Evolutionary conservation across 805 yeast species (phyloP).

Genomic region (Cyberlindnera americana): DNA sequence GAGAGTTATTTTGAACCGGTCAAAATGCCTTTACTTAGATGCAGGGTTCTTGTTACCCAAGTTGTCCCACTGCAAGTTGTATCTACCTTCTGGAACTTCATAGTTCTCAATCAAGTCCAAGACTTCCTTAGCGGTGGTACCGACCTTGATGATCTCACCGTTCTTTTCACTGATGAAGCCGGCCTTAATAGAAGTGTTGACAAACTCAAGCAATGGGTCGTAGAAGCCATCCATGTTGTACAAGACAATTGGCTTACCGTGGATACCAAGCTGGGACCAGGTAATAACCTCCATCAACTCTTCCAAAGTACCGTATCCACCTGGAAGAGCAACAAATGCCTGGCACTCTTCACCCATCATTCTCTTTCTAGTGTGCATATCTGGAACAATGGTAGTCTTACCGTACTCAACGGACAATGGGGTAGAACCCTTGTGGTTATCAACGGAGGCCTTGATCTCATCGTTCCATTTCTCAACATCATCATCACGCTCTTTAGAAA

Average conservation of each 20-base stretch:
- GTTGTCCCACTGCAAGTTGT: conserved; percentile 64
- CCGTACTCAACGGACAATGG: conserved; percentile 62
- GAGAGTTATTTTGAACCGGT: no score
- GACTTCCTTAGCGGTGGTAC: conserved; percentile 66
- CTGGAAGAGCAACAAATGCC: conserved; percentile 87
- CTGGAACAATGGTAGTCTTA: conserved; percentile 73
- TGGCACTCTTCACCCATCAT: conserved; percentile 84
- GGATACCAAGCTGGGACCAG: conserved; percentile 88
- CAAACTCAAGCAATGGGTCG: conserved; percentile 62
- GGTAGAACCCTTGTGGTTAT: conserved; percentile 61
- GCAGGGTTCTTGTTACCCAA: conserved; percentile 15
- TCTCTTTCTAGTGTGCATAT: conserved; percentile 87
- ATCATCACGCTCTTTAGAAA: conserved; percentile 62
- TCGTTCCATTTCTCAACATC: conserved; percentile 41
- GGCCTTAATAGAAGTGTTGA: conserved; percentile 52
- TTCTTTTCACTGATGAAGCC: conserved; percentile 71
- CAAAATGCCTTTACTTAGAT: no score
- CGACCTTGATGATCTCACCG: conserved; percentile 66
- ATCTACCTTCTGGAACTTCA: conserved; percentile 67
- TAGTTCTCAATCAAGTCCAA: conserved; percentile 57
- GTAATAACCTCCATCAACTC: conserved; percentile 88
- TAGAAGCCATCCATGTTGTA: conserved; percentile 79
- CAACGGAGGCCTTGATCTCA: conserved; percentile 47
- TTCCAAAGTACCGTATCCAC: conserved; percentile 88
- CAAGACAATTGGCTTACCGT: conserved; percentile 72